Evolutionary conservation across 2,329 filamentous ascomycete species (phyloP).

Genomic region (Blumeria graminis): DNA sequence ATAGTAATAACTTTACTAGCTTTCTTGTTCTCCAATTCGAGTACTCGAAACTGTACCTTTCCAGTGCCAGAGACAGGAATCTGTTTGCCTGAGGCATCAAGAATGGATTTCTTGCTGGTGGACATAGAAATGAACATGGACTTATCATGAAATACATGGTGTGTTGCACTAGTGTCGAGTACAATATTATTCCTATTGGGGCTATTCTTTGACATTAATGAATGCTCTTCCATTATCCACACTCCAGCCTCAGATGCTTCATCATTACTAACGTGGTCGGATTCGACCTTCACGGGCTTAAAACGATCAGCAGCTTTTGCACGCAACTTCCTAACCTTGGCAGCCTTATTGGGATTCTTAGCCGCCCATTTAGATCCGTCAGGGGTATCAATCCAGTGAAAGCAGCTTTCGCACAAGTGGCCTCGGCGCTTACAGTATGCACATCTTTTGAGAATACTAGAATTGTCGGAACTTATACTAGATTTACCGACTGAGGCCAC

Average conservation of each 20-base stretch:
- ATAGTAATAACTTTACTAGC: background rate
- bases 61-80: background rate
- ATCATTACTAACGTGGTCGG: too few species aligned
- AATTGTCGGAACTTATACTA: background rate
- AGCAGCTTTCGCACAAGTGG: background rate
- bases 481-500: background rate
- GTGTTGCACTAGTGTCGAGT: background rate
- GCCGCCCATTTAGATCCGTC: background rate
- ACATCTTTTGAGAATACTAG: background rate
- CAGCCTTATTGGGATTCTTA: background rate
- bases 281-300: too few species aligned
- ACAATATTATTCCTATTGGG: too few species aligned
- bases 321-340: background rate
- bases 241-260: too few species aligned
- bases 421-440: background rate
- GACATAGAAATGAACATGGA: background rate
- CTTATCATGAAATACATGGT: background rate
- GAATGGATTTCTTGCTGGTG: background rate
- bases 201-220: background rate
- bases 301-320: background rate
- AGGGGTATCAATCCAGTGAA: background rate
- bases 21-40: background rate
- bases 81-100: background rate
- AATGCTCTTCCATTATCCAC: background rate
- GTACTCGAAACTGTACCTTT: background rate